phyloP scores from a whole-genome alignment of 441 rosid genomes.

The Aquilaria agallochum region DNA sequence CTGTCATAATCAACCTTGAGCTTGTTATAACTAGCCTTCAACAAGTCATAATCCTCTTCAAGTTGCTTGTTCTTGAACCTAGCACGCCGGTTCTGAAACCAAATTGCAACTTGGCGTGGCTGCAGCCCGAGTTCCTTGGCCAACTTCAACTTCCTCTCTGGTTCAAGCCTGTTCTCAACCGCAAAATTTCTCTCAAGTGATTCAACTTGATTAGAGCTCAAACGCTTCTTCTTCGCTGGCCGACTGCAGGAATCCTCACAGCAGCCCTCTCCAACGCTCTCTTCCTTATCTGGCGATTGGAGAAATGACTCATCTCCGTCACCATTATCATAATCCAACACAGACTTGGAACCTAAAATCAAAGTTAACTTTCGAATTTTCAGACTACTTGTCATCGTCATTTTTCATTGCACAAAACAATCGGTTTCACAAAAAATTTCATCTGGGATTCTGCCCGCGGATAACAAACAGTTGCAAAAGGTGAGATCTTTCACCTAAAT shows the following conservation, averaged over 20 bases:
- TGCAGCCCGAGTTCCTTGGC: slow-evolving; percentile 59
- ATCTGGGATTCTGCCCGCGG: not conserved
- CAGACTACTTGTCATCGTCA: not conserved
- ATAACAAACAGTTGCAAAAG: too few relatives aligned
- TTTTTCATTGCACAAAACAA: not conserved
- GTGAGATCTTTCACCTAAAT: too few relatives aligned
- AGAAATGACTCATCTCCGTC: slow-evolving; percentile 13
- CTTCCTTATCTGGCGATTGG: slow-evolving; percentile 30
- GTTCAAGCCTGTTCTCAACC: slow-evolving; percentile 62
- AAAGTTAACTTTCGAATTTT: not conserved
- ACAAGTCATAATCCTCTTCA: slow-evolving; percentile 42
- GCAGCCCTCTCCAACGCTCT: slow-evolving; percentile 27
- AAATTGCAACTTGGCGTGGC: slow-evolving; percentile 68
- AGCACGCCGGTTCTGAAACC: slow-evolving; percentile 77
- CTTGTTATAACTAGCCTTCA: slow-evolving; percentile 44
- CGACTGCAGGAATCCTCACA: slow-evolving; percentile 18
- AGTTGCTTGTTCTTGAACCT: slow-evolving; percentile 60
- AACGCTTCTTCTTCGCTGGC: slow-evolving; percentile 53
- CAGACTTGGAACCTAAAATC: slow-evolving; percentile 26
- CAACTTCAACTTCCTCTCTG: slow-evolving; percentile 52
- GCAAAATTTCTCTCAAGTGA: slow-evolving; percentile 60
- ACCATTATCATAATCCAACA: slow-evolving; percentile 19
- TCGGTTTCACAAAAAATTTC: not conserved
- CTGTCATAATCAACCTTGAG: slow-evolving; percentile 51
- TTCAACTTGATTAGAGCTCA: slow-evolving; percentile 42